Conservation (phyloP, 176 grass and related monocot species). For the bread wheat (Triticum aestivum) region DNA sequence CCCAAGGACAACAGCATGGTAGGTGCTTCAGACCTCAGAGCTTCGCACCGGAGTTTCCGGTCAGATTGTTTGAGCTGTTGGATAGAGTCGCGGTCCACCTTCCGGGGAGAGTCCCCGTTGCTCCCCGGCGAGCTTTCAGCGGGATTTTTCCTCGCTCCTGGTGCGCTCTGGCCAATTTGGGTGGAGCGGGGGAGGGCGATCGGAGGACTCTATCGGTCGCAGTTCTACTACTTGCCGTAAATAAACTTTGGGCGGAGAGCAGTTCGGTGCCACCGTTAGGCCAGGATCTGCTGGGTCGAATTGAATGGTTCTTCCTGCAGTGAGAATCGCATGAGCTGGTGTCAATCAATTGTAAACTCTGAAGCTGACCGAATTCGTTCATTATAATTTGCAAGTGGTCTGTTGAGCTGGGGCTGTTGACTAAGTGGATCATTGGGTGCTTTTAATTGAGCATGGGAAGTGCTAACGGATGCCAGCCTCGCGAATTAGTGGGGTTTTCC, state of each 20-base stretch:
- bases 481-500: background rate
- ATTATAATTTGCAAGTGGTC: background rate
- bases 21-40: background rate
- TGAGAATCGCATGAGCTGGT: background rate
- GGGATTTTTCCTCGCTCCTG: background rate
- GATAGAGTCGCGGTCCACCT: background rate
- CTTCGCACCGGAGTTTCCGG: too few species aligned
- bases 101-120: background rate
- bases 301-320: background rate
- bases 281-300: background rate
- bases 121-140: background rate
- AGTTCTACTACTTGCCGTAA: background rate
- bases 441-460: background rate
- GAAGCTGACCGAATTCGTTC: background rate
- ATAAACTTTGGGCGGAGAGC: background rate
- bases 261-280: background rate
- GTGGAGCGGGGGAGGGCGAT: background rate
- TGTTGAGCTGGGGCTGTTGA: background rate
- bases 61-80: too few species aligned
- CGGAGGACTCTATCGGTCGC: background rate
- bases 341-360: slow-evolving; percentile 9
- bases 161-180: background rate
- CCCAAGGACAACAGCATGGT: slow-evolving; percentile 86
- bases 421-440: background rate
- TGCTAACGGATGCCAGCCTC: background rate